These are phyloP conservation scores for Rhynchosporium secalis DNA, from an alignment of 2,329 filamentous ascomycete genomes.

Conservation along the genomic window DNA sequence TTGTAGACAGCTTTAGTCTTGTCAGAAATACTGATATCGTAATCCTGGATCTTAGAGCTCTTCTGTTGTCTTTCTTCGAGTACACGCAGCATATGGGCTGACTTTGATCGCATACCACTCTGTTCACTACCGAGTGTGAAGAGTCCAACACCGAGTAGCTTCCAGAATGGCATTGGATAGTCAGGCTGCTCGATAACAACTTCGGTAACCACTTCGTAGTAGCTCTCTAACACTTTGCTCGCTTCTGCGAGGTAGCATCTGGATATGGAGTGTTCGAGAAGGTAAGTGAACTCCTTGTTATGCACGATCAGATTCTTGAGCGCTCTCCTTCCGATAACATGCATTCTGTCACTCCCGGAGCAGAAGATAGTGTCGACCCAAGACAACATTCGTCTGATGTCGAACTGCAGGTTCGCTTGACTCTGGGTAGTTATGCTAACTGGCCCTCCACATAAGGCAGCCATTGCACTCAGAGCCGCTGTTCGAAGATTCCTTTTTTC, in stretches of 20 bases:
- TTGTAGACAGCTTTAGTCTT: constrained; percentile 99
- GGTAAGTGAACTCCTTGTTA: constrained; percentile 81
- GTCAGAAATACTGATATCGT: constrained; percentile 97
- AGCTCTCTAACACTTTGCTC: constrained; percentile 86
- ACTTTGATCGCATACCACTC: constrained; percentile 85
- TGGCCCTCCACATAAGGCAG: constrained; percentile 81
- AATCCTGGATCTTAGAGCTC: constrained; percentile 91
- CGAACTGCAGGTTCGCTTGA: constrained; percentile 84
- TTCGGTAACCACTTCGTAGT: constrained; percentile 88
- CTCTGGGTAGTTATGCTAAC: constrained; percentile 87
- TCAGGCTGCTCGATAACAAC: constrained; percentile 82
- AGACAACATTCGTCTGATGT: constrained; percentile 85
- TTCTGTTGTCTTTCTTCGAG: constrained; percentile 82
- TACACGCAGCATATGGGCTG: constrained; percentile 74
- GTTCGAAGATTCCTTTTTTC: constrained; percentile 91
- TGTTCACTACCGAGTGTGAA: constrained; percentile 93
- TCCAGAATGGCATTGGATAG: constrained; percentile 87
- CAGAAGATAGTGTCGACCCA: constrained; percentile 97
- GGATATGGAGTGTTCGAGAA: constrained; percentile 87
- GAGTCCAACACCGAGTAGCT: constrained; percentile 80
- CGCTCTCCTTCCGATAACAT: constrained; percentile 83
- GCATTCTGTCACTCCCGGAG: constrained; percentile 86
- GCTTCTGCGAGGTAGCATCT: constrained; percentile 84
- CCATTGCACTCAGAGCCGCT: constrained; percentile 93
- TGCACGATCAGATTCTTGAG: constrained; percentile 87